Evolutionary conservation across 495 filamentous ascomycete genomes (phyloP).

Genomic region (Massariosphaeria phaeospora): DNA sequence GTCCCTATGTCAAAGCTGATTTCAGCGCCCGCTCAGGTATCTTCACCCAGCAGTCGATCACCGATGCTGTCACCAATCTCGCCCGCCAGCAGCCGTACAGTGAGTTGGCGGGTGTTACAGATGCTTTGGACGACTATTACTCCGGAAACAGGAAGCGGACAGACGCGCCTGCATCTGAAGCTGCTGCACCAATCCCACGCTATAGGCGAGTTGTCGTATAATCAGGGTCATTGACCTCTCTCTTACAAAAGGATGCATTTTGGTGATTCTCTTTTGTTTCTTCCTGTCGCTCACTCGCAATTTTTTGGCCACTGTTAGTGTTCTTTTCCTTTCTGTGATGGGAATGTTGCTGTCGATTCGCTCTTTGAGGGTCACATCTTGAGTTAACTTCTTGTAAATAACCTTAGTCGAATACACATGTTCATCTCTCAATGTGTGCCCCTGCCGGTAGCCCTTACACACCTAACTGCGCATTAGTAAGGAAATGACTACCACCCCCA

Average conservation of each 20-base stretch:
- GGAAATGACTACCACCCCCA: no score
- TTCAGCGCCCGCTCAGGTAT: slow-evolving; percentile 3
- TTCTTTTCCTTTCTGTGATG: no score
- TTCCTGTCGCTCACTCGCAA: not conserved
- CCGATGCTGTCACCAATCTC: not conserved
- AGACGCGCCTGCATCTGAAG: not conserved
- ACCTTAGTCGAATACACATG: no score
- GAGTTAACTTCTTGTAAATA: no score
- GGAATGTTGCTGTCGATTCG: no score
- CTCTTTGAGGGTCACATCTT: no score
- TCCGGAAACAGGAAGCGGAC: not conserved
- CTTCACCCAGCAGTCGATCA: slow-evolving; percentile 19
- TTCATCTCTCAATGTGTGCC: no score
- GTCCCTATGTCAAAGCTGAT: slow-evolving; percentile 10
- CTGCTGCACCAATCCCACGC: not conserved
- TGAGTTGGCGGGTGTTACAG: slow-evolving; percentile 11
- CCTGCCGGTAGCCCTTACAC: no score
- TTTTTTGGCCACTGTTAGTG: no score
- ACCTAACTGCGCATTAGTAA: no score
- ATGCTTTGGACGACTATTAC: not conserved
- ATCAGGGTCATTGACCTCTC: no score
- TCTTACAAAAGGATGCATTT: no score
- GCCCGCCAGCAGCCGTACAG: slow-evolving; percentile 22
- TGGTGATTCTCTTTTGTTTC: not conserved
- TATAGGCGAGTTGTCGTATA: slow-evolving; percentile 8